Percentiles rank a stretch among this genome's conserved stretches.
Evolutionary conservation across 805 yeast genomes (phyloP).

Genomic region (Kluyveromyces wickerhamii): DNA sequence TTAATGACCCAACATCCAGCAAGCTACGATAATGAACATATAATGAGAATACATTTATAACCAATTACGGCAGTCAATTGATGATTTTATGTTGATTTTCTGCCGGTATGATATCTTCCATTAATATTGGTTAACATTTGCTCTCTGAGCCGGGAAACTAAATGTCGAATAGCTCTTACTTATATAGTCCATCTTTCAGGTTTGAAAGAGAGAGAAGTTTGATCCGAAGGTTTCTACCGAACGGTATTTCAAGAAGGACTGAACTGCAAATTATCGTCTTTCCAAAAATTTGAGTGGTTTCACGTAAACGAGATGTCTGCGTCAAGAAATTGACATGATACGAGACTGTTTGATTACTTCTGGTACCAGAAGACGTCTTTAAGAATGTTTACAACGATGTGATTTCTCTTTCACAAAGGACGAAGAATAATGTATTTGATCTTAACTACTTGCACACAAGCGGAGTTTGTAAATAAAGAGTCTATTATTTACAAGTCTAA

Average conservation of each 20-base stretch:
- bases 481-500: conserved; percentile 32
- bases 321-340: background rate
- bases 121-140: too few species aligned
- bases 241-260: too few species aligned
- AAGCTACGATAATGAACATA: conserved; percentile 5
- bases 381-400: conserved; percentile 5
- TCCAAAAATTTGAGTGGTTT: conserved; percentile 8
- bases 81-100: too few species aligned
- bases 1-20: background rate
- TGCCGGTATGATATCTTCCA: too few species aligned
- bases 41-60: background rate
- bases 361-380: background rate
- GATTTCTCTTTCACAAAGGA: conserved; percentile 7
- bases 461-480: conserved; percentile 34
- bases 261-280: too few species aligned
- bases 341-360: conserved; percentile 5
- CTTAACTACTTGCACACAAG: conserved; percentile 14
- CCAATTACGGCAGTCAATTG: too few species aligned
- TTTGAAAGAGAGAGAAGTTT: too few species aligned
- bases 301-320: conserved; percentile 5
- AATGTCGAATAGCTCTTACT: too few species aligned
- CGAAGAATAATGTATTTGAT: conserved; percentile 6
- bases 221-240: too few species aligned
- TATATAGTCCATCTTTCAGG: too few species aligned
- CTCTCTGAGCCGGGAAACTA: too few species aligned